Conservation (phyloP, 192 early-diverging fungal genomes). For the Linnemannia exigua region DNA sequence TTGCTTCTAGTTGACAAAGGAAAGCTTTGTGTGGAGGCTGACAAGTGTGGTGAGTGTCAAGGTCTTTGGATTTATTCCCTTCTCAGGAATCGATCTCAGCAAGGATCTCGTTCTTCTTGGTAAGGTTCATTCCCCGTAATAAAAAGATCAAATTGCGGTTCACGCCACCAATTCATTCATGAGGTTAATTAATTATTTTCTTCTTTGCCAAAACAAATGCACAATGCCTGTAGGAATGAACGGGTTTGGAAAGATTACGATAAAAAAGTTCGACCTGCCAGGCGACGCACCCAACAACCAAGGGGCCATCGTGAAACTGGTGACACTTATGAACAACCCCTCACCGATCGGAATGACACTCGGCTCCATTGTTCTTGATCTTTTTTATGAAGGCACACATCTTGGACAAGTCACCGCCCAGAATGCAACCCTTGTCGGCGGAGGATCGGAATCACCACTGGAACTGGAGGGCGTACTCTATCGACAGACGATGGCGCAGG, state of each 20-base stretch:
- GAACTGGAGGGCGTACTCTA: conserved; percentile 3
- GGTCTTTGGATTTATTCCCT: background rate
- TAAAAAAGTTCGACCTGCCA: conserved; percentile 40
- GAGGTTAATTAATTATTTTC: background rate
- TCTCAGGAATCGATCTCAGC: background rate
- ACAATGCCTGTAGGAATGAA: conserved; percentile 30
- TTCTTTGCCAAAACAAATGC: background rate
- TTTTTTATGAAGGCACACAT: conserved; percentile 48
- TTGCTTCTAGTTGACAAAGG: background rate
- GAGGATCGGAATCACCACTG: conserved; percentile 5
- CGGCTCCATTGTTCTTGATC: conserved; percentile 49
- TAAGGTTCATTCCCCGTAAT: background rate
- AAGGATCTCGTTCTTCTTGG: conserved; percentile 10
- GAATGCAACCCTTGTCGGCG: conserved; percentile 58
- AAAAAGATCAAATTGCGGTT: background rate
- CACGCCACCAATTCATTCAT: background rate
- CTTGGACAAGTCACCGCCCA: conserved; percentile 64
- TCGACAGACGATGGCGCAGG: background rate
- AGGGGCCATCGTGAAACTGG: conserved; percentile 69
- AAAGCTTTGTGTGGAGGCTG: conserved; percentile 5
- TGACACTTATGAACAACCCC: conserved; percentile 70
- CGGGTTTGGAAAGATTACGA: conserved; percentile 24
- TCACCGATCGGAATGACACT: conserved; percentile 62
- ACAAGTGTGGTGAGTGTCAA: background rate
- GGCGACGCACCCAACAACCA: conserved; percentile 59